phyloP scores from a whole-genome alignment of 495 filamentous ascomycete species.

The Podospora fimiseda region DNA sequence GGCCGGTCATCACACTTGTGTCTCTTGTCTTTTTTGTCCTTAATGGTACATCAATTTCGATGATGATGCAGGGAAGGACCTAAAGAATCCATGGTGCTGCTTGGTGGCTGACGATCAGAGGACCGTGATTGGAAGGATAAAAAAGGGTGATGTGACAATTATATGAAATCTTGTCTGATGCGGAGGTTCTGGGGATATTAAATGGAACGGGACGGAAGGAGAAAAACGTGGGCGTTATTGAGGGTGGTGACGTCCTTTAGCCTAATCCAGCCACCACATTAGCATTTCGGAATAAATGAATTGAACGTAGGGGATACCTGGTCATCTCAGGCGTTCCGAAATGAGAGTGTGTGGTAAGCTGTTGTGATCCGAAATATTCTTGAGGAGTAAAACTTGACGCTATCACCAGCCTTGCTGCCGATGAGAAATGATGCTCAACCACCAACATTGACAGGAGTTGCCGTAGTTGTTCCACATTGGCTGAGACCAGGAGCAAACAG shows the following conservation, averaged over 20 bases:
- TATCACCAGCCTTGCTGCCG: too few relatives aligned
- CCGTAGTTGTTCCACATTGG: too few relatives aligned
- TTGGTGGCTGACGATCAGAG: constrained; percentile 7
- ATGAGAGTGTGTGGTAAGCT: too few relatives aligned
- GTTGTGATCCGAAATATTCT: too few relatives aligned
- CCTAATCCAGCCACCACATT: constrained; percentile 6
- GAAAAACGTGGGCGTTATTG: constrained; percentile 12
- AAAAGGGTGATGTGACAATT: constrained; percentile 13
- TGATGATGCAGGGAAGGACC: constrained; percentile 10
- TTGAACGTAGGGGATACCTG: background rate
- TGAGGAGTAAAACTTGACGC: too few relatives aligned
- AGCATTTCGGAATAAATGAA: constrained; percentile 3
- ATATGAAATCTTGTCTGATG: constrained; percentile 15
- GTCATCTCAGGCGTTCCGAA: too few relatives aligned
- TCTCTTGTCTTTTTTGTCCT: constrained; percentile 2
- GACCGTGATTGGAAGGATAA: constrained; percentile 27
- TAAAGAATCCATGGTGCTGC: constrained; percentile 9
- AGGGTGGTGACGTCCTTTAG: constrained; percentile 5
- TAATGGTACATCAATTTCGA: constrained; percentile 12
- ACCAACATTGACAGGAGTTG: too few relatives aligned
- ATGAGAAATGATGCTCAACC: too few relatives aligned
- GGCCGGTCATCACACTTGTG: constrained; percentile 22
- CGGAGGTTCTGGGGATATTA: constrained; percentile 17
- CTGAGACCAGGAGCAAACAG: too few relatives aligned
- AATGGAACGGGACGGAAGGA: constrained; percentile 18